These are phyloP conservation scores for Emydomyces testavorans DNA, from an alignment of 2,329 filamentous ascomycete genomes.

Conservation along the genomic window DNA sequence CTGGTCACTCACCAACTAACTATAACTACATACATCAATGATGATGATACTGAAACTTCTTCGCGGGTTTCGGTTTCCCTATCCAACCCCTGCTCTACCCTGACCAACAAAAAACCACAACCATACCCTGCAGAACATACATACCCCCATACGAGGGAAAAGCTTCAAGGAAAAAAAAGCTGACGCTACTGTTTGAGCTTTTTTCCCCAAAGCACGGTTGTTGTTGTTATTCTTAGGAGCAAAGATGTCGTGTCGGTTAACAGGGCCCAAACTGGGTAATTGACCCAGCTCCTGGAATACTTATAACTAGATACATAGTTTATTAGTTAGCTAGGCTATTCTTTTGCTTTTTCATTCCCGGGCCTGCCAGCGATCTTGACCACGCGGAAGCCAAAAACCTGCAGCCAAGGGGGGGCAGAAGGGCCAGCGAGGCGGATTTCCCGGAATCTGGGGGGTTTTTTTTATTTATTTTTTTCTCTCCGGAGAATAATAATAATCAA, in stretches of 20 bases:
- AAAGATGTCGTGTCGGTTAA: conserved; percentile 9
- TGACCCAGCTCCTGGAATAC: conserved; percentile 1
- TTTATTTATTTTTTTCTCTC: not conserved
- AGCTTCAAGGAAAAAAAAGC: not conserved
- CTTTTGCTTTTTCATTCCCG: too few relatives aligned
- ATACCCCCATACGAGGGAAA: conserved; percentile 4
- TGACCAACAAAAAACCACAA: too few relatives aligned
- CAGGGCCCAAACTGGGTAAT: conserved; percentile 9
- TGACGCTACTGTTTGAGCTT: conserved; percentile 4
- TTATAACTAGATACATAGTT: too few relatives aligned
- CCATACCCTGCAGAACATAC: not conserved
- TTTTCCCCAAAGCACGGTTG: too few relatives aligned
- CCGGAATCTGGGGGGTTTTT: not conserved
- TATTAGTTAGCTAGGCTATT: too few relatives aligned
- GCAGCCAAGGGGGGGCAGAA: conserved; percentile 4
- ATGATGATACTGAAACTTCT: too few relatives aligned
- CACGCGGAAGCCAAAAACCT: conserved; percentile 10
- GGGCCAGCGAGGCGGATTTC: not conserved
- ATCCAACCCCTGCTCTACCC: not conserved
- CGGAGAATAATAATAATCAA: too few relatives aligned
- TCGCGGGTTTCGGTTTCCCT: not conserved
- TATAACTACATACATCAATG: too few relatives aligned
- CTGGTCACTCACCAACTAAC: too few relatives aligned
- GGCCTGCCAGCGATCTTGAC: conserved; percentile 2
- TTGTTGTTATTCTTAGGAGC: conserved; percentile 8